Evolutionary conservation across 306 rosid species (phyloP), one percentile per base, ranked within the genome.

Genomic region (Dryas alaskensis): DNA sequence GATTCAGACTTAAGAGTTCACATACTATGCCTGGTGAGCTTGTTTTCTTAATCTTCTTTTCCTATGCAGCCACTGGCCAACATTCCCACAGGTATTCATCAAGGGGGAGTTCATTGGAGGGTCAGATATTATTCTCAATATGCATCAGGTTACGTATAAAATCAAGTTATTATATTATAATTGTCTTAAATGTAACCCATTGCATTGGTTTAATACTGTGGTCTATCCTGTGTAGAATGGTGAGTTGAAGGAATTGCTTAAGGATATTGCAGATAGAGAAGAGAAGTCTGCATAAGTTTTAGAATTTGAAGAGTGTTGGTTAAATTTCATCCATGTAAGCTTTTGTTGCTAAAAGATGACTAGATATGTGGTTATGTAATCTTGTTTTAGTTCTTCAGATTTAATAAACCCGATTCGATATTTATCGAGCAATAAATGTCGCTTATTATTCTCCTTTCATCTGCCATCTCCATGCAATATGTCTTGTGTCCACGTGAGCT

Each of bases 91-190:
- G 77, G 77, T 93, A 65, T 93, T 91, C 91, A 84, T 93, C 52
- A 89, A 91, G 84, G 97, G 97, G 69, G 97, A 93, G 84, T 94
- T 94, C 62, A 67, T 91, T 77, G 98, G 98, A 72, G 97, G 97
- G 45, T 91, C 98, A 5, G 96, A 91, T 78, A 89, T 91, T 73
- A 64, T 93, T 81, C 97, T 91, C 72, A 91, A 79, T 70, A 68
- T 93, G 91, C 97, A 93, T 73, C 89, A 88, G 94, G 98, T 91
- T 73, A 54, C 52, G 51, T 60, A 14, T 69, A 45, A 46, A 16
- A 59, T 57, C 58, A 65, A 6, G 49, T 45, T 3, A 16, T 52
- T 6, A 25, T 74, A n/a, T 31, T 43, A 31, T 31, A 66, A 4
- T 68, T 14, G 54, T 25, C 76, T 62, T 55, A n/a, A 39, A 61